A percentile compares a stretch with the other conserved stretches of the same genome.
These are phyloP conservation scores for Mallotus japonicus DNA, from an alignment of 441 rosid genomes.

Conservation along the genomic window DNA sequence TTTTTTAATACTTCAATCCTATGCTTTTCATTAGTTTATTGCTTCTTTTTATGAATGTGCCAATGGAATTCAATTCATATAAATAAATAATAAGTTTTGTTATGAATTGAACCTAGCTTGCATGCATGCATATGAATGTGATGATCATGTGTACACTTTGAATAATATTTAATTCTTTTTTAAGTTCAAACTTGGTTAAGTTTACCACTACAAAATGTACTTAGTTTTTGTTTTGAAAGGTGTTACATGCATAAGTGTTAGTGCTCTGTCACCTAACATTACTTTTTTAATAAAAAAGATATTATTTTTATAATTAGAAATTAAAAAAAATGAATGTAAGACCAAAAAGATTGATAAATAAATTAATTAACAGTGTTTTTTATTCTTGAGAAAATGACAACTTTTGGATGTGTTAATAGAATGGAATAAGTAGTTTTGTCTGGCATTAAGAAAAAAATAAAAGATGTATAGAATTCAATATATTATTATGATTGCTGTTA, in stretches of 20 bases:
- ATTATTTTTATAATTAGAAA: background rate
- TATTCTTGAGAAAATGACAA: background rate
- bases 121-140: conserved; percentile 17
- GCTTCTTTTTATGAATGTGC: background rate
- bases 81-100: background rate
- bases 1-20: conserved; percentile 3
- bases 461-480: too few relatives aligned
- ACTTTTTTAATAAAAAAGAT: background rate
- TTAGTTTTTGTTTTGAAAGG: background rate
- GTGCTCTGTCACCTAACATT: conserved; percentile 9
- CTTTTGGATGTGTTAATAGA: conserved; percentile 6
- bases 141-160: background rate
- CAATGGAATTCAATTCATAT: background rate
- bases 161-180: too few relatives aligned
- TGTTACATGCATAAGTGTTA: background rate
- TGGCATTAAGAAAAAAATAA: background rate
- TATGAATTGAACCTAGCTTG: background rate
- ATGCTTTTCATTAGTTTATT: conserved; percentile 1
- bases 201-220: background rate
- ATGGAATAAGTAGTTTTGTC: background rate
- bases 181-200: background rate
- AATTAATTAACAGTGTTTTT: background rate
- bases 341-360: background rate
- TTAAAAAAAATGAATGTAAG: too few relatives aligned
- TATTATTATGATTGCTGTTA: too few relatives aligned